phyloP scores from a whole-genome alignment of 257 asterid species.

The Solanum appendiculatum region DNA sequence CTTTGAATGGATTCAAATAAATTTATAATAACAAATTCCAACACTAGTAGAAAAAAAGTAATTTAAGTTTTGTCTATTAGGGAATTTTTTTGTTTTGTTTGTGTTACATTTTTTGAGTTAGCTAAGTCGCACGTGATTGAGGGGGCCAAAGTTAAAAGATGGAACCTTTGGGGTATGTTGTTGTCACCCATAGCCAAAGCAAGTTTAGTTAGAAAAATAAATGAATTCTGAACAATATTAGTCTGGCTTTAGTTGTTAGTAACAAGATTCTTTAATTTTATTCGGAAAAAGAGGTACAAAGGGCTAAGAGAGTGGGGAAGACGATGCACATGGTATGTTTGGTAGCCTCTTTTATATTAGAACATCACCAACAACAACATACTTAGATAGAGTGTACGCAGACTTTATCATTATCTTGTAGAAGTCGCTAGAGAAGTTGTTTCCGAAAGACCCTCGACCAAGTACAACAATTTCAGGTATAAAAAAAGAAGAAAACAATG shows the following conservation, averaged over 20 bases:
- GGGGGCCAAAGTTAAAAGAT: slow-evolving; percentile 19
- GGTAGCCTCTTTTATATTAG: slow-evolving; percentile 12
- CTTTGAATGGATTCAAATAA: not conserved
- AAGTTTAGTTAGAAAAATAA: slow-evolving; percentile 29
- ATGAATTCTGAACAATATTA: slow-evolving; percentile 18
- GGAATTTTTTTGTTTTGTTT: not conserved
- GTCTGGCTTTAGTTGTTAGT: slow-evolving; percentile 24
- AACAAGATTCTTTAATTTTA: slow-evolving; percentile 14
- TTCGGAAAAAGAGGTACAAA: slow-evolving; percentile 8
- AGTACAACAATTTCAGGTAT: too few relatives aligned
- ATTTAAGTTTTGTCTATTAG: not conserved
- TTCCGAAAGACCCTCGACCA: accelerated
- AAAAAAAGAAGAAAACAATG: too few relatives aligned
- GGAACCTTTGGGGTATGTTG: slow-evolving; percentile 13
- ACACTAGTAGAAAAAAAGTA: not conserved
- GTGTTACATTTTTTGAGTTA: slow-evolving; percentile 2
- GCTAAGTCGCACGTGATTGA: slow-evolving; percentile 40
- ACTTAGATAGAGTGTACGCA: not conserved
- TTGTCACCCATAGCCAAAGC: slow-evolving; percentile 45
- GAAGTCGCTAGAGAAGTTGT: accelerated
- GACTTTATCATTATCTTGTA: not conserved
- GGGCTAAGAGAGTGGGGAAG: slow-evolving; percentile 41
- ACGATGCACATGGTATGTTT: slow-evolving; percentile 83
- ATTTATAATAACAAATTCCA: not conserved
- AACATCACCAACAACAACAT: not conserved